Evolutionary conservation across 1,139 yeast species (phyloP), one percentile per base, ranked within the genome.

Genomic region (Geotrichum aggregatum): DNA sequence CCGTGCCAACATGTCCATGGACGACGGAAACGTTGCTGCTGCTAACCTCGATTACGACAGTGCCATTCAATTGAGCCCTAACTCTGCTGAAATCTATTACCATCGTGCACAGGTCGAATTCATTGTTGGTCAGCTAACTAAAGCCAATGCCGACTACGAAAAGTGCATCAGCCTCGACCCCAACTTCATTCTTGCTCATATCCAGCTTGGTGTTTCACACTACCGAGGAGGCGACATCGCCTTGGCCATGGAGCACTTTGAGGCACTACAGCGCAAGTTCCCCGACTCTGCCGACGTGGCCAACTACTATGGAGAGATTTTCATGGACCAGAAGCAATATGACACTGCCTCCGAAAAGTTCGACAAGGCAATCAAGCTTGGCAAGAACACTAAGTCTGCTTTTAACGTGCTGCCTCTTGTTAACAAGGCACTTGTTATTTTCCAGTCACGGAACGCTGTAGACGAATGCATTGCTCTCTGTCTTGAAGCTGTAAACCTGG

Each of bases 21-120:
- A 94, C 69, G 64, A 66, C 66, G 85, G 77, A 66, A 80, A 64
- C 47, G 76, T 80, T 58, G 73, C 74, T 30, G 81, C 78, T 58
- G 85, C 95, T 43, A 76, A 80, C 57, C 71, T 74, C 52, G 89
- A 85, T 69, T 89, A 92, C 64, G 80, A 80, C 50, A 74, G 76
- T 53, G 98, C 98, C 39, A 76, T 83, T 59, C 74, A 76, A 57
- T 68, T 86, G 61, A 84, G 87, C 65, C 82, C 92, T 46, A 72
- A 79, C 34, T 80, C 83, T 66, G 81, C 95, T 36, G 96, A 94
- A 67, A 80, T 86, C 60, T 87, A 82, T 74, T 92, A 92, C 76
- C 98, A 94, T 73, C 83, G 87, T 66, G 98, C 96, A 61, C 99
- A 94, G 78, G 78, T 91, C 67, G 79, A 78, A 68, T 92, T 91